A percentile compares a stretch with the other conserved stretches of the same genome.
Evolutionary conservation across 2,329 filamentous ascomycete species (phyloP).

Genomic region (Sporothrix pallida): DNA sequence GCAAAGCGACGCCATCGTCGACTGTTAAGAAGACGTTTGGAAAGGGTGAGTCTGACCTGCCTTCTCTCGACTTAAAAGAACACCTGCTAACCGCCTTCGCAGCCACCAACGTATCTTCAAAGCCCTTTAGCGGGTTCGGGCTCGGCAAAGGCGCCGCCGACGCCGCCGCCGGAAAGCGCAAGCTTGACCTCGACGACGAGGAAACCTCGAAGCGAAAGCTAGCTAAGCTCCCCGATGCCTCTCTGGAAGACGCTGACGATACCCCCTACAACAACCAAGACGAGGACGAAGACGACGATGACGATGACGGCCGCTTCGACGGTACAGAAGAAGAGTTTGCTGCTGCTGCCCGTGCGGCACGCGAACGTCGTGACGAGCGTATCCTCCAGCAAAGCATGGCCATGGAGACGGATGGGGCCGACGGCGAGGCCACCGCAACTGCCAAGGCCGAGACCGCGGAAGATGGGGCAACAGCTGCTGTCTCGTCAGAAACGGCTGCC

Average conservation of each 20-base stretch:
- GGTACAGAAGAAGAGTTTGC: slow-evolving; percentile 87
- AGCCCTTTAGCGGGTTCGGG: slow-evolving; percentile 80
- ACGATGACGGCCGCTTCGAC: slow-evolving; percentile 76
- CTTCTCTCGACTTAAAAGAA: background rate
- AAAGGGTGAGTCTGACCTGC: slow-evolving; percentile 29
- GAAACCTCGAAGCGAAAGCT: slow-evolving; percentile 86
- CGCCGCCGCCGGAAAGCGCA: slow-evolving; percentile 69
- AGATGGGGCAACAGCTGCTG: slow-evolving; percentile 35
- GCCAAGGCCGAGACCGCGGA: slow-evolving; percentile 35
- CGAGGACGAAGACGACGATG: slow-evolving; percentile 70
- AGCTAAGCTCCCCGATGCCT: slow-evolving; percentile 82
- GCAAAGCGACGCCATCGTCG: background rate
- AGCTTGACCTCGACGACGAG: slow-evolving; percentile 85
- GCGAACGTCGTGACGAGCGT: slow-evolving; percentile 79
- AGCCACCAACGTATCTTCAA: slow-evolving; percentile 43
- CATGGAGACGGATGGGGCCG: slow-evolving; percentile 51
- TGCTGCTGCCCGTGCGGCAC: slow-evolving; percentile 81
- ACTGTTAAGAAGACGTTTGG: slow-evolving; percentile 7
- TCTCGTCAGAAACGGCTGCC: slow-evolving; percentile 31
- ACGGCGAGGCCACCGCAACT: slow-evolving; percentile 36
- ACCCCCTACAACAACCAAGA: slow-evolving; percentile 65
- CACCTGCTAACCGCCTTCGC: slow-evolving; percentile 39
- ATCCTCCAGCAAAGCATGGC: slow-evolving; percentile 56
- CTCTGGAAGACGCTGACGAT: slow-evolving; percentile 67
- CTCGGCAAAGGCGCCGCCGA: slow-evolving; percentile 68